Conservation (phyloP, 2,329 filamentous ascomycete genomes). For the Xylariaceae sp. region DNA sequence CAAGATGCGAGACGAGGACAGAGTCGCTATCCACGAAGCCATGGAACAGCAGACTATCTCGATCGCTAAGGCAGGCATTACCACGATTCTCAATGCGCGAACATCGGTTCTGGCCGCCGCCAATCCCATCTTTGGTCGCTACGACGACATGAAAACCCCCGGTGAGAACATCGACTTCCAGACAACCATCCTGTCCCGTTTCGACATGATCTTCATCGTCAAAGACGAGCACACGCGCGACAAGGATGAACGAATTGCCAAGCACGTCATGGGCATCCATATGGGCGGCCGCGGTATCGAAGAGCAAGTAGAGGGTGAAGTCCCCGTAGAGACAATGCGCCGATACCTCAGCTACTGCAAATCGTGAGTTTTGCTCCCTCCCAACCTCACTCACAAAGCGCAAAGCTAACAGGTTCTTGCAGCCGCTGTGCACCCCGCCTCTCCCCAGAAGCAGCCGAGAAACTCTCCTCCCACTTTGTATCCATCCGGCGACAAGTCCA, state of each 20-base stretch:
- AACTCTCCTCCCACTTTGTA: conserved; percentile 95
- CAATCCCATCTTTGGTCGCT: conserved; percentile 95
- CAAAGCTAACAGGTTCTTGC: conserved; percentile 22
- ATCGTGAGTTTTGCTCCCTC: conserved; percentile 59
- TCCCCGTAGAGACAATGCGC: conserved; percentile 95
- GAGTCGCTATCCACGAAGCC: conserved; percentile 97
- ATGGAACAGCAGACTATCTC: conserved; percentile 99
- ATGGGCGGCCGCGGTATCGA: conserved; percentile 85
- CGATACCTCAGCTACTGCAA: conserved; percentile 97
- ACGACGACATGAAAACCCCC: conserved; percentile 95
- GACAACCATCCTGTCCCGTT: conserved; percentile 95
- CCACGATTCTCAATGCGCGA: conserved; percentile 92
- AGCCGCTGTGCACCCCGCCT: conserved; percentile 90
- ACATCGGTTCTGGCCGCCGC: conserved; percentile 94
- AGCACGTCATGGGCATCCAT: conserved; percentile 95
- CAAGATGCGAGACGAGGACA: conserved; percentile 98
- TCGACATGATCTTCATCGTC: conserved; percentile 99
- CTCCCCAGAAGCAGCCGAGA: conserved; percentile 87
- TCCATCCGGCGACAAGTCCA: conserved; percentile 94
- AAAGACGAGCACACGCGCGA: conserved; percentile 88
- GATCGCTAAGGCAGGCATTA: conserved; percentile 97
- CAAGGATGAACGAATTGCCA: conserved; percentile 90
- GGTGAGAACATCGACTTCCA: conserved; percentile 99
- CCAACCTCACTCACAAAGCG: neutral
- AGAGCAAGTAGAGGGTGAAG: conserved; percentile 81